phyloP scores from a whole-genome alignment of 2,329 filamentous ascomycete genomes.

The Helotiales sp. region DNA sequence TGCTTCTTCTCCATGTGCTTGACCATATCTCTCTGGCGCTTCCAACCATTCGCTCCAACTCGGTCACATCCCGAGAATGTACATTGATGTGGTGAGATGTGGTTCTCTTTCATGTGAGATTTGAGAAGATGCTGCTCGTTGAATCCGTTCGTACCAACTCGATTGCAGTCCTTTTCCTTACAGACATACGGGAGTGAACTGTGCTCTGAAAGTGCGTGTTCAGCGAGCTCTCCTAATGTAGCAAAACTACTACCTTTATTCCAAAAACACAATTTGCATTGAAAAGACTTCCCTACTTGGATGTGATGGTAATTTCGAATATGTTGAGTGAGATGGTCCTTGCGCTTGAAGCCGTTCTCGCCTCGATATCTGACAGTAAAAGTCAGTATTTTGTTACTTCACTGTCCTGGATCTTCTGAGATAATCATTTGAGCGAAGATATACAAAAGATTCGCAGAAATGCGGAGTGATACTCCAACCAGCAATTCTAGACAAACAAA shows the following conservation, averaged over 20 bases:
- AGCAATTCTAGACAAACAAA: too few relatives aligned
- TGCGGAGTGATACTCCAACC: too few relatives aligned
- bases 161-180: slow-evolving; percentile 4
- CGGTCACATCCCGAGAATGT: slow-evolving; percentile 18
- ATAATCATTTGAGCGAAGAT: too few relatives aligned
- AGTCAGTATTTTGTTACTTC: too few relatives aligned
- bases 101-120: slow-evolving; percentile 20
- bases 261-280: too few relatives aligned
- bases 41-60: slow-evolving; percentile 21
- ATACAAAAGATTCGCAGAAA: too few relatives aligned
- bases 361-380: slow-evolving; percentile 36
- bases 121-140: slow-evolving; percentile 9
- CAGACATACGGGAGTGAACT: background rate
- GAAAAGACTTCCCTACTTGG: slow-evolving; percentile 8
- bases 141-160: slow-evolving; percentile 10
- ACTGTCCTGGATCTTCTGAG: too few relatives aligned
- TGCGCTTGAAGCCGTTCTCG: slow-evolving; percentile 37
- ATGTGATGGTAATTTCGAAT: slow-evolving; percentile 38
- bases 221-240: background rate
- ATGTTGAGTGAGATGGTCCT: slow-evolving; percentile 40
- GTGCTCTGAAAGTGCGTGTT: background rate
- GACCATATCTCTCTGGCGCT: slow-evolving; percentile 15
- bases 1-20: slow-evolving; percentile 22
- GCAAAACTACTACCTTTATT: too few relatives aligned
- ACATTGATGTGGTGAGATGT: slow-evolving; percentile 20